A percentile compares a stretch with the other conserved stretches of the same genome.
phyloP scores from a whole-genome alignment of 768 basidiomycete species.

The Hericium alpestre region DNA sequence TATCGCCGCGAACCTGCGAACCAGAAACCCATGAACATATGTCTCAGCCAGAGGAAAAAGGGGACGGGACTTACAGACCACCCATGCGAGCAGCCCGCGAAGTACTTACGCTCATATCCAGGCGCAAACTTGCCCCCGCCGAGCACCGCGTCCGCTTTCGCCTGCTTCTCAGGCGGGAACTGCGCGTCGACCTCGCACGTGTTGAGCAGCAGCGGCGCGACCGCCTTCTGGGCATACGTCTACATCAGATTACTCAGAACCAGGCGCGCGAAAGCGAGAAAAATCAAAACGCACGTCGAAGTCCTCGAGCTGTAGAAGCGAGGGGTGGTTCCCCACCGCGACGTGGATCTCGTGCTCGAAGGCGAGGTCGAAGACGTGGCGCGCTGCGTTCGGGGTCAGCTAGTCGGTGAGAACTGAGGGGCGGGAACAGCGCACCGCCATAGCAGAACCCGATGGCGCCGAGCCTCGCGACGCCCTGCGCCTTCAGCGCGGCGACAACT shows the following conservation, averaged over 20 bases:
- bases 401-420: no score
- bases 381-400: not conserved
- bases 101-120: conserved; percentile 27
- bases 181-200: conserved; percentile 24
- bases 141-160: conserved; percentile 24
- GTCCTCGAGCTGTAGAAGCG: conserved; percentile 28
- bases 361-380: conserved; percentile 25
- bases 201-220: conserved; percentile 33
- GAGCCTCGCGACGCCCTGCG: conserved; percentile 19
- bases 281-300: conserved; percentile 21
- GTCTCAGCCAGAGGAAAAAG: conserved; percentile 16
- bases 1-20: conserved; percentile 16
- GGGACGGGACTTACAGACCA: conserved; percentile 21
- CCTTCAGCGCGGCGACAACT: conserved; percentile 19
- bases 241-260: conserved; percentile 2
- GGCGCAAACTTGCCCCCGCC: conserved; percentile 16
- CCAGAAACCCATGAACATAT: not conserved
- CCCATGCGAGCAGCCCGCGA: conserved; percentile 32
- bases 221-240: conserved; percentile 23
- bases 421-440: conserved; percentile 7
- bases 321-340: conserved; percentile 36
- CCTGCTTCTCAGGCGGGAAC: conserved; percentile 25
- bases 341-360: conserved; percentile 29
- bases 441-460: conserved; percentile 22
- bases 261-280: no score